Percentiles rank a stretch among this genome's conserved stretches.
Evolutionary conservation across 129 eudicot species (phyloP).

Genomic region (Silybum marianum): DNA sequence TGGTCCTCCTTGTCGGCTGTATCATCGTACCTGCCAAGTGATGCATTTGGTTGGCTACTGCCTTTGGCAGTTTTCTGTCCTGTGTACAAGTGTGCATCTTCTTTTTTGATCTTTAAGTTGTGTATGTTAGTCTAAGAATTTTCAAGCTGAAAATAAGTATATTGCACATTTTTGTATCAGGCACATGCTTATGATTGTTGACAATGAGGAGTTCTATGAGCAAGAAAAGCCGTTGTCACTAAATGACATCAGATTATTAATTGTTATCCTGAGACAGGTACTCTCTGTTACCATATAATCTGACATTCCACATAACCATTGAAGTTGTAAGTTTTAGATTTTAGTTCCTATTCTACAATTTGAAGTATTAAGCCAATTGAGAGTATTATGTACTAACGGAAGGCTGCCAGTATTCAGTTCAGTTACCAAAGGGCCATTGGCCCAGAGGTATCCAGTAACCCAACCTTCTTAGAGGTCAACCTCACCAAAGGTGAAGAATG

Average conservation of each 20-base stretch:
- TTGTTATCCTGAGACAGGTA: conserved; percentile 93
- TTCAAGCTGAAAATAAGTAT: conserved; percentile 16
- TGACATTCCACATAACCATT: conserved; percentile 6
- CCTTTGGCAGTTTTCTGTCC: conserved; percentile 97
- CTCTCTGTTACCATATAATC: conserved; percentile 3
- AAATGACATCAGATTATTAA: conserved; percentile 77
- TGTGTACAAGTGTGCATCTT: conserved; percentile 71
- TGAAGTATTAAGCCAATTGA: background rate
- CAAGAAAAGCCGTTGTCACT: conserved; percentile 88
- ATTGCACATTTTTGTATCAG: conserved; percentile 44
- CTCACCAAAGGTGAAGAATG: background rate
- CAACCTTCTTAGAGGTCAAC: background rate
- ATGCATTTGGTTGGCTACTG: conserved; percentile 89
- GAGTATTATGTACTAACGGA: background rate
- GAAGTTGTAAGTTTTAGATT: background rate
- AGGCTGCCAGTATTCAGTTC: background rate
- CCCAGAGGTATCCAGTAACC: background rate
- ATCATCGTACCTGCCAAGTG: conserved; percentile 68
- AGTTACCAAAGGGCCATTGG: background rate
- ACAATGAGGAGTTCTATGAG: conserved; percentile 96
- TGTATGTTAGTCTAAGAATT: conserved; percentile 4
- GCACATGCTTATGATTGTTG: conserved; percentile 96
- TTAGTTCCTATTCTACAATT: background rate
- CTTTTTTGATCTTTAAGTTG: background rate
- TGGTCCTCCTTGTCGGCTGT: conserved; percentile 82